These are phyloP conservation scores for Podospora comata DNA, from an alignment of 495 filamentous ascomycete species.

Conservation along the genomic window DNA sequence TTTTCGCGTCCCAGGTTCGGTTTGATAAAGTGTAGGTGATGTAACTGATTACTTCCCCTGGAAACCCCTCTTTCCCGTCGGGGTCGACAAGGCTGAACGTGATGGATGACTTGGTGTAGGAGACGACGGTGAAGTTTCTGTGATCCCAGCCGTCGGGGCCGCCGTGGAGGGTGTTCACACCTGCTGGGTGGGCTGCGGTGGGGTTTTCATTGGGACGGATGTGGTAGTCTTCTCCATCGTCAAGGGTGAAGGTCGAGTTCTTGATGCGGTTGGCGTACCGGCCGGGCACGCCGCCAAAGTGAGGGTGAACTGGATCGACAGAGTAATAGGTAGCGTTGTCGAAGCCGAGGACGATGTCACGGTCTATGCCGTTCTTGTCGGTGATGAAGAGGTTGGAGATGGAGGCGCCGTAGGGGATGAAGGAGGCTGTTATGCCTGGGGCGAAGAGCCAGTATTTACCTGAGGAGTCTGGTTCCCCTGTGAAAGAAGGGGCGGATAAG, in stretches of 20 bases:
- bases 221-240: slow-evolving; percentile 61
- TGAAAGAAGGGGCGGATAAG: slow-evolving; percentile 1
- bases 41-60: slow-evolving; percentile 73
- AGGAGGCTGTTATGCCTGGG: slow-evolving; percentile 65
- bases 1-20: slow-evolving; percentile 53
- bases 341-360: slow-evolving; percentile 74
- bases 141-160: slow-evolving; percentile 78
- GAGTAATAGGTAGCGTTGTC: slow-evolving; percentile 72
- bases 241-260: slow-evolving; percentile 79
- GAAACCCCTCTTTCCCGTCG: slow-evolving; percentile 70
- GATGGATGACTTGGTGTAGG: slow-evolving; percentile 62
- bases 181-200: slow-evolving; percentile 43
- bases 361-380: slow-evolving; percentile 60
- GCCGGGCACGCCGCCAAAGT: slow-evolving; percentile 73
- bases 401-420: slow-evolving; percentile 77
- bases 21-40: slow-evolving; percentile 63
- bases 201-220: slow-evolving; percentile 68
- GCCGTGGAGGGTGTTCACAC: slow-evolving; percentile 73
- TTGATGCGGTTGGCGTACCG: slow-evolving; percentile 86
- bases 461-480: slow-evolving; percentile 38
- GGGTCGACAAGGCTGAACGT: slow-evolving; percentile 76
- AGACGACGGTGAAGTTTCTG: slow-evolving; percentile 74
- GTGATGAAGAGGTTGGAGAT: slow-evolving; percentile 71
- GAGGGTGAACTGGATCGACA: slow-evolving; percentile 65
- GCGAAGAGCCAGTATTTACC: slow-evolving; percentile 71